Evolutionary conservation across 2,329 filamentous ascomycete genomes (phyloP).

Genomic region (Aureobasidium sp.): DNA sequence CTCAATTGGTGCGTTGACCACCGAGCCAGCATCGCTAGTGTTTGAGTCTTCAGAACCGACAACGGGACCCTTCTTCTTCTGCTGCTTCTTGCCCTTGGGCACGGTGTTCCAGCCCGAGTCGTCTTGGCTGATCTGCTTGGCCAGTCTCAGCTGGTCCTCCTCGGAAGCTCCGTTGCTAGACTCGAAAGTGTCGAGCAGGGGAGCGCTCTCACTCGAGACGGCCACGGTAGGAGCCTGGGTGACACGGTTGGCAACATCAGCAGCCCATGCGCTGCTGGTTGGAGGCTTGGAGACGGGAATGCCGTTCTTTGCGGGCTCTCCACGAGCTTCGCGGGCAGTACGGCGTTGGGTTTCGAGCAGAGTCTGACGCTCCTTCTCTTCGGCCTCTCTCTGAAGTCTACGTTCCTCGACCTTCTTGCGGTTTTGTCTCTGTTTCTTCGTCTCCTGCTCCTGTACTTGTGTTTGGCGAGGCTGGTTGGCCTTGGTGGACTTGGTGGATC

Average conservation of each 20-base stretch:
- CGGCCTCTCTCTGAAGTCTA: slow-evolving; percentile 66
- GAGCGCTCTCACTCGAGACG: slow-evolving; percentile 19
- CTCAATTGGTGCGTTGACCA: slow-evolving; percentile 12
- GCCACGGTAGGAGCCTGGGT: slow-evolving; percentile 19
- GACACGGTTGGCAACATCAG: slow-evolving; percentile 24
- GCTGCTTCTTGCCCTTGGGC: slow-evolving; percentile 47
- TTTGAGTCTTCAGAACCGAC: slow-evolving; percentile 10
- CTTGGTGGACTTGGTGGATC: slow-evolving; percentile 49
- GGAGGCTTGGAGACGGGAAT: slow-evolving; percentile 43
- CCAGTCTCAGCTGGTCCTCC: slow-evolving; percentile 53
- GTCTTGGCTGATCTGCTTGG: slow-evolving; percentile 39
- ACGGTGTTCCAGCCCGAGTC: slow-evolving; percentile 57
- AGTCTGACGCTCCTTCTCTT: slow-evolving; percentile 69
- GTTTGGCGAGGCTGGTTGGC: slow-evolving; percentile 54
- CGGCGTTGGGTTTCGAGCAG: slow-evolving; percentile 78
- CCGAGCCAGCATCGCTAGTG: slow-evolving; percentile 11
- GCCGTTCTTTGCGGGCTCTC: slow-evolving; percentile 76
- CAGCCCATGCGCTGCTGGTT: slow-evolving; percentile 50
- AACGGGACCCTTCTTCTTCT: slow-evolving; percentile 39
- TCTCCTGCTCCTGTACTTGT: slow-evolving; percentile 60
- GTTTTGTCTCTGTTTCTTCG: slow-evolving; percentile 95
- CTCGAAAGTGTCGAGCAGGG: slow-evolving; percentile 47
- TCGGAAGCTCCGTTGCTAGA: slow-evolving; percentile 46
- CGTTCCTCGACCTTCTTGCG: slow-evolving; percentile 77
- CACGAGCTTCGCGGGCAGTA: slow-evolving; percentile 72